phyloP scores from a whole-genome alignment of 768 basidiomycete genomes.

The Termitomyces sp. region DNA sequence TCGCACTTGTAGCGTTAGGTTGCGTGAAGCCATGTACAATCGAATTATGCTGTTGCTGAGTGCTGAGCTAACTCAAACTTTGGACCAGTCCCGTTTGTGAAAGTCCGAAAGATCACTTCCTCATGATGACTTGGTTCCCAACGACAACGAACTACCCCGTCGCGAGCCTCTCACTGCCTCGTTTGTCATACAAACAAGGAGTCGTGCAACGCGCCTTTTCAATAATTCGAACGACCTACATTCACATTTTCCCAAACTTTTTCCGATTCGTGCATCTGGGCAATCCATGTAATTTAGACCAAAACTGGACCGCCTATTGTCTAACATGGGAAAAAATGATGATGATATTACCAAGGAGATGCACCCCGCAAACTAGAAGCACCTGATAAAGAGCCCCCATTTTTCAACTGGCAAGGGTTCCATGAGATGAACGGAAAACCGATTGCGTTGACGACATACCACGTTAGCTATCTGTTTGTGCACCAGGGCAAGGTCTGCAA shows the following conservation, averaged over 20 bases:
- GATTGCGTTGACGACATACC: slow-evolving; percentile 24
- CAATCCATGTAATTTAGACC: slow-evolving; percentile 14
- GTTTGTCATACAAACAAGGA: too few species aligned
- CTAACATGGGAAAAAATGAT: neutral
- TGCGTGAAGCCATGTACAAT: too few species aligned
- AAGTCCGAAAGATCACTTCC: too few species aligned
- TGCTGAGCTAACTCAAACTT: too few species aligned
- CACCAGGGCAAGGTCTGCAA: slow-evolving; percentile 39
- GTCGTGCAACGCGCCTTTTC: too few species aligned
- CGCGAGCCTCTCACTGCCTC: too few species aligned
- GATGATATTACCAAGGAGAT: slow-evolving; percentile 33
- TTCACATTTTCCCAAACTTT: too few species aligned
- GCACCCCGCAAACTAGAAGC: slow-evolving; percentile 27
- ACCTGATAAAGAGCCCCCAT: slow-evolving; percentile 34
- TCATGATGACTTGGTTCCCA: neutral
- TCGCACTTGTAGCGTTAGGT: too few species aligned
- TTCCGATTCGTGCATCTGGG: slow-evolving; percentile 14
- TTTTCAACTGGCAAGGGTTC: slow-evolving; percentile 25
- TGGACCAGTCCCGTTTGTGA: too few species aligned
- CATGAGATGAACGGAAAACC: neutral
- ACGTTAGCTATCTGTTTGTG: slow-evolving; percentile 44
- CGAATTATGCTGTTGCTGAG: too few species aligned
- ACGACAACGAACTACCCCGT: too few species aligned
- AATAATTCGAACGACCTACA: too few species aligned
- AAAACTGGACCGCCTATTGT: slow-evolving; percentile 20